Evolutionary conservation across 345 rosid genomes (phyloP), one percentile per base, ranked within the genome.

Genomic region (Geranium brycei): DNA sequence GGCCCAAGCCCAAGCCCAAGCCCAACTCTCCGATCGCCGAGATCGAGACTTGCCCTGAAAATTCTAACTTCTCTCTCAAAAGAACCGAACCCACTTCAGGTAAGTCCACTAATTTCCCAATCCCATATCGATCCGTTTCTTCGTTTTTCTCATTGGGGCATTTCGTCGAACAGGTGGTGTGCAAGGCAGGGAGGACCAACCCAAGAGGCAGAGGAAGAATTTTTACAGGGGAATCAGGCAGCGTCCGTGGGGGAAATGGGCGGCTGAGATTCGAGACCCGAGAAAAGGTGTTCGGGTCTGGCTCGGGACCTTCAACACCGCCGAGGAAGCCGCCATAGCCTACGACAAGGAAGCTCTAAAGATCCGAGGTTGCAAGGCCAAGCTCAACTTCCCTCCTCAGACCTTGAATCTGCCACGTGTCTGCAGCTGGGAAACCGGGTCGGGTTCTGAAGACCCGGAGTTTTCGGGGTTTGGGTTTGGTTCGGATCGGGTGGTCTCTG

Each of bases 191-290:
- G 83, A 75, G 79, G 79, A 81, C 69, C 71, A 67, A 5, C 19
- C 69, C 13, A 23, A 62, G 6, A 89, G 87, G 77, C 77, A 81
- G 81, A 82, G 87, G 76, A 89, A 87, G 86, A 87, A 85, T 57
- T 69, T 82, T 53, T 89, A n/a, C 81, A 80, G 95, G 59, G 96
- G 96, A 4, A 90, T 90, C 72, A 83, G 97, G 81, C 88, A 90
- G 64, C 85, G 97, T 0, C 95, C 97, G 1, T 90, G 97, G 97
- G 97, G 95, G 14, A 90, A 90, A 83, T 87, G 92, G 91, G 97
- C 97, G 0, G 97, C 97, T 4, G 97, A 90, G 90, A 90, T 90
- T 68, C 95, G 96, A 31, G 96, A 90, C 66, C 96, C 96, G 4
- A 80, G 88, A 38, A 90, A 90, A 76, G 96, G 96, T 7, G 90